These are phyloP conservation scores for Oidiodendron maius DNA, from an alignment of 495 filamentous ascomycete genomes.

Conservation along the genomic window DNA sequence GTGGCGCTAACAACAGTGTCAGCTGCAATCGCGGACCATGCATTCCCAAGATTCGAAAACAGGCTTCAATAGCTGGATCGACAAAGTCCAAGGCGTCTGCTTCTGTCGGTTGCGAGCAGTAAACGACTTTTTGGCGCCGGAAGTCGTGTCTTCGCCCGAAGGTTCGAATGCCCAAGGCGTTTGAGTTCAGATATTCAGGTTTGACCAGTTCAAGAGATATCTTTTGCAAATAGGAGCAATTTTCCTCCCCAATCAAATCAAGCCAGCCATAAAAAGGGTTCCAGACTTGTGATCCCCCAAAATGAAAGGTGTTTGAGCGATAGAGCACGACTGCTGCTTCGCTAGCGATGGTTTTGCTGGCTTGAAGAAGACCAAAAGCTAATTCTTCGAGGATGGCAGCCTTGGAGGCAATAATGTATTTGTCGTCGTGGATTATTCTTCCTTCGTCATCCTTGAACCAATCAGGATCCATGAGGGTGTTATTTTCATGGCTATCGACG, in stretches of 20 bases:
- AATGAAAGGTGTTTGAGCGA: neutral
- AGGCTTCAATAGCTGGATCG: constrained; percentile 6
- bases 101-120: neutral
- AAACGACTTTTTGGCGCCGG: neutral
- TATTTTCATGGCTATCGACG: no score
- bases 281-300: neutral
- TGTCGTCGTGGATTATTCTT: neutral
- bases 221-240: neutral
- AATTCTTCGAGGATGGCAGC: neutral
- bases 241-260: neutral
- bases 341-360: neutral
- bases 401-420: neutral
- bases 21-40: neutral
- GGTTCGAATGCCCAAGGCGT: neutral
- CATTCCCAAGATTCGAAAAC: constrained; percentile 4
- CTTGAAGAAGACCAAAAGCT: neutral
- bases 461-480: neutral
- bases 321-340: constrained; percentile 5
- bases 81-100: neutral
- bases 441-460: neutral
- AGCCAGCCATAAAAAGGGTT: constrained; percentile 3
- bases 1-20: neutral
- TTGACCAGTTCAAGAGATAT: neutral
- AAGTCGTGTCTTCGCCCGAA: neutral
- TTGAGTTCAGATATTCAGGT: neutral